Percentiles rank a stretch among this genome's conserved stretches.
Conservation (phyloP, 1,139 yeast genomes). For the Yamadazyma pseudoaaseri region DNA sequence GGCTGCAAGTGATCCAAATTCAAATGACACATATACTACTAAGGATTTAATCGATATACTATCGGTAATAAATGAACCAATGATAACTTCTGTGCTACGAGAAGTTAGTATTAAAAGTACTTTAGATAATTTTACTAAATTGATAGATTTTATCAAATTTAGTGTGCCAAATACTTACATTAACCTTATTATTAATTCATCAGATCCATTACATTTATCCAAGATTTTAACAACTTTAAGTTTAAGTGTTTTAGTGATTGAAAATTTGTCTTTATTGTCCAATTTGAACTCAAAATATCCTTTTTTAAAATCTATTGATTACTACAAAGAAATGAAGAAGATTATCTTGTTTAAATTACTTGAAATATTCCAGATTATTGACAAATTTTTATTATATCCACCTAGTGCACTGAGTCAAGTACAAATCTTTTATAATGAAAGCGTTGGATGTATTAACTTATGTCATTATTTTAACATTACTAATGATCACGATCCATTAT, state of each 20-base stretch:
- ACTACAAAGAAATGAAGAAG: constrained; percentile 18
- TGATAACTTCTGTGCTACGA: constrained; percentile 20
- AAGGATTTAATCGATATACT: constrained; percentile 22
- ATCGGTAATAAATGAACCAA: constrained; percentile 22
- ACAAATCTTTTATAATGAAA: constrained; percentile 34
- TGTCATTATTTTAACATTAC: constrained; percentile 33
- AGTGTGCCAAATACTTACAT: constrained; percentile 20
- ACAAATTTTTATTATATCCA: constrained; percentile 17
- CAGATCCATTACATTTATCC: constrained; percentile 33
- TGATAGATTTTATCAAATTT: constrained; percentile 24
- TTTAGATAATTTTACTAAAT: constrained; percentile 21
- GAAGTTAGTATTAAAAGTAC: constrained; percentile 33
- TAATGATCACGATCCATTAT: constrained; percentile 19
- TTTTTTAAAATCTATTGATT: constrained; percentile 10
- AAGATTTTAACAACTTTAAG: constrained; percentile 29
- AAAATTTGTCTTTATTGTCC: constrained; percentile 27
- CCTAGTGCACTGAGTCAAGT: constrained; percentile 19
- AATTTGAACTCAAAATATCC: constrained; percentile 23
- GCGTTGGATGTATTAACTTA: constrained; percentile 32
- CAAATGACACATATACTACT: constrained; percentile 15
- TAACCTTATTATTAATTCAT: constrained; percentile 22
- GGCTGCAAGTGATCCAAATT: constrained; percentile 3
- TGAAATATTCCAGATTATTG: constrained; percentile 28
- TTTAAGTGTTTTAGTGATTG: constrained; percentile 29
- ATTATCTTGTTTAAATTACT: constrained; percentile 20